phyloP scores from a whole-genome alignment of 257 asterid genomes.

The Solanum tacnaense region DNA sequence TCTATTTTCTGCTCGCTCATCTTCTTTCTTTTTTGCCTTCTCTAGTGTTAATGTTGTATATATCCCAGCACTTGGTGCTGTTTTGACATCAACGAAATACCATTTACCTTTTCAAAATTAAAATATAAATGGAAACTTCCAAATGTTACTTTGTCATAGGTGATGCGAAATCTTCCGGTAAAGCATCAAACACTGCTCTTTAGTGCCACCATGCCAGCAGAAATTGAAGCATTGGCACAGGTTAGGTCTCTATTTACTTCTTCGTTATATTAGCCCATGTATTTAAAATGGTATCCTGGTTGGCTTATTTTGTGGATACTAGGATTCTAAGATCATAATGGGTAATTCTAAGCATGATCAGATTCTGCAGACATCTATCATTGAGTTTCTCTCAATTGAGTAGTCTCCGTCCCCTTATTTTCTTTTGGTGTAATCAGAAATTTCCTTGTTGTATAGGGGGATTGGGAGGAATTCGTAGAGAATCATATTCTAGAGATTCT shows the following conservation, averaged over 20 bases:
- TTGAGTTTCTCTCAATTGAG: neutral
- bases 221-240: conserved; percentile 84
- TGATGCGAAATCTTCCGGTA: conserved; percentile 72
- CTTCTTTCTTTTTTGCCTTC: neutral
- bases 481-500: neutral
- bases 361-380: neutral
- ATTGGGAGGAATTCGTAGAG: neutral
- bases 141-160: conserved; percentile 27
- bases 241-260: conserved; percentile 17
- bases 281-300: neutral
- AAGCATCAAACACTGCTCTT: conserved; percentile 82
- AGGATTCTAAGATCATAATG: neutral
- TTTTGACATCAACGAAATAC: neutral
- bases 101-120: neutral
- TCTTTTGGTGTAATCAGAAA: neutral
- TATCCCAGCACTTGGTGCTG: neutral
- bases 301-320: neutral
- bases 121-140: neutral
- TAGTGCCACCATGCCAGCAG: conserved; percentile 94
- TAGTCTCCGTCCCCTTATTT: neutral
- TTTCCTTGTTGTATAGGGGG: neutral
- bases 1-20: neutral
- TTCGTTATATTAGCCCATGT: neutral
- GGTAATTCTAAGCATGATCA: neutral
- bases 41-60: neutral